Percentiles rank a stretch among this genome's conserved stretches.
These are phyloP conservation scores for Eremochloa ophiuroides DNA, from an alignment of 176 grass and related monocot species.

Conservation along the genomic window DNA sequence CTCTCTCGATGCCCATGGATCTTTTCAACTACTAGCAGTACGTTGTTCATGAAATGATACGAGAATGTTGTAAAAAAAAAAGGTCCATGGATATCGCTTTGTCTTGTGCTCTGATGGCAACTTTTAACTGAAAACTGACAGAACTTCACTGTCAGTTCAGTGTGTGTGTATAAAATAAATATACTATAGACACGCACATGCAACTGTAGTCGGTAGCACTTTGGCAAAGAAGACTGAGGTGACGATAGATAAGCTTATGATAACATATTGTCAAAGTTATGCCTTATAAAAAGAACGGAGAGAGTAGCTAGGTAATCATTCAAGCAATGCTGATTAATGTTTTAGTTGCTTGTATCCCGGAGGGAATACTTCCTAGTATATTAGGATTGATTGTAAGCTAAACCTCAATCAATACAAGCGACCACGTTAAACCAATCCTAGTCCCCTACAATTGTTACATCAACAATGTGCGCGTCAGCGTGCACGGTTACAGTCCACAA, in stretches of 20 bases:
- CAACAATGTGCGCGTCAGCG: neutral
- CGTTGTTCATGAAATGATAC: neutral
- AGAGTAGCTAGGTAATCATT: no score
- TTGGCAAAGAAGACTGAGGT: neutral
- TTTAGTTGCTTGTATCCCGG: no score
- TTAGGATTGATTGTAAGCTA: no score
- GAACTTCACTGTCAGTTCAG: neutral
- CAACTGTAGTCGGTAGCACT: neutral
- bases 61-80: neutral
- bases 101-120: conserved; percentile 10
- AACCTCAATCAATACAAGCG: neutral
- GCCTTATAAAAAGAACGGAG: no score
- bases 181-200: neutral
- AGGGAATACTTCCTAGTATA: no score
- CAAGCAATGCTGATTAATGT: no score
- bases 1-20: neutral
- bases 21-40: neutral
- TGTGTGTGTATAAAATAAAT: neutral
- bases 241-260: neutral
- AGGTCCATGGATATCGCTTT: neutral
- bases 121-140: conserved; percentile 26
- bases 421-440: neutral
- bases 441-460: neutral
- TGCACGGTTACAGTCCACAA: no score
- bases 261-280: neutral